phyloP scores from a whole-genome alignment of 768 basidiomycete genomes.

The Myochromella boudieri region DNA sequence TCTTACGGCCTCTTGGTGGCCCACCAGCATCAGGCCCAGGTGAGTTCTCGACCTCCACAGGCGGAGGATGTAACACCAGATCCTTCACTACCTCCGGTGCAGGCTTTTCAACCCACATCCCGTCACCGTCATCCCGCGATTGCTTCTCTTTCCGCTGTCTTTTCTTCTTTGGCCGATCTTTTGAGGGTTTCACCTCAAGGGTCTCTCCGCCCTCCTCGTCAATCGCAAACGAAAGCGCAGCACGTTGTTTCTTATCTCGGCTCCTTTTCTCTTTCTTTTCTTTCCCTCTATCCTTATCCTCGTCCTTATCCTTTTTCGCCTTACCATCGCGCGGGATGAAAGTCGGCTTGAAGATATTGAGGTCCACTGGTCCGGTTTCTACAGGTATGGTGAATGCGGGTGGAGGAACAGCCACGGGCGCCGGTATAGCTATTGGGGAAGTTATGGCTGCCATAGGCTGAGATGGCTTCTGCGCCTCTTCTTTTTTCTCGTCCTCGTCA shows the following conservation, averaged over 20 bases:
- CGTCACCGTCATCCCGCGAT: conserved; percentile 42
- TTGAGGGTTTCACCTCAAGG: conserved; percentile 30
- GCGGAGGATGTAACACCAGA: conserved; percentile 18
- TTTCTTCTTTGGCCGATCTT: conserved; percentile 43
- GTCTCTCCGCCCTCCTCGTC: conserved; percentile 59
- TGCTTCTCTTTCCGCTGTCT: conserved; percentile 34
- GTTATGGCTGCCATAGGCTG: conserved; percentile 8
- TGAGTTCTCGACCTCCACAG: conserved; percentile 14
- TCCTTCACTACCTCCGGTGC: conserved; percentile 48
- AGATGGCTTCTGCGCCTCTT: conserved; percentile 22
- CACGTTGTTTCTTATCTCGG: conserved; percentile 43
- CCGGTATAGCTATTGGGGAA: conserved; percentile 15
- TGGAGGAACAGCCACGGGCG: conserved; percentile 13
- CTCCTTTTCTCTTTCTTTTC: conserved; percentile 44
- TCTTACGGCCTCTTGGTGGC: conserved; percentile 52
- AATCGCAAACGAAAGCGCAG: conserved; percentile 70
- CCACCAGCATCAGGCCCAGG: conserved; percentile 18
- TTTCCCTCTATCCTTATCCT: conserved; percentile 51
- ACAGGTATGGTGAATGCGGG: conserved; percentile 1
- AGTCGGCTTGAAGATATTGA: conserved; percentile 82
- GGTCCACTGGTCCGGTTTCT: conserved; percentile 39
- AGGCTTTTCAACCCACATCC: conserved; percentile 72
- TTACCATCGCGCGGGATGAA: conserved; percentile 72
- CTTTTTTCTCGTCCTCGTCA: conserved; percentile 50
- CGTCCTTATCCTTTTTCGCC: conserved; percentile 39